Evolutionary conservation across 1,139 yeast species (phyloP).

Genomic region (Blastobotrys petasosporus): DNA sequence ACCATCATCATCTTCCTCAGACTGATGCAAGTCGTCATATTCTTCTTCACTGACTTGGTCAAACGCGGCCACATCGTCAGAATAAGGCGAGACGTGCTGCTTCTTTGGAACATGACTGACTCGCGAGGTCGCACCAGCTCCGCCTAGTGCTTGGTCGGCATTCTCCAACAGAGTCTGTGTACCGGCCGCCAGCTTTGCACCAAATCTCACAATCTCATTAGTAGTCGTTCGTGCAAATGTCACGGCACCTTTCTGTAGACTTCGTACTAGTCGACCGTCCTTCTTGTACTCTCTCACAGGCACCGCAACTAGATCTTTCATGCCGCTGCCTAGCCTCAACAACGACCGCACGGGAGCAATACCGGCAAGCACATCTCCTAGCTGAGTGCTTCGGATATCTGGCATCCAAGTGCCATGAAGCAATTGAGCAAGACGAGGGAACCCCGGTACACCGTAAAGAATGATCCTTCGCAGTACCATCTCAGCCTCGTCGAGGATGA

Average conservation of each 20-base stretch:
- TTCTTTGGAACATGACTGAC: constrained; percentile 21
- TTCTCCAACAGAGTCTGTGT: constrained; percentile 77
- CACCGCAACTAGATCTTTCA: constrained; percentile 63
- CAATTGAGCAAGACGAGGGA: constrained; percentile 48
- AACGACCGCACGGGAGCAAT: constrained; percentile 75
- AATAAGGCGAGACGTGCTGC: constrained; percentile 22
- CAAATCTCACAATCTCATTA: constrained; percentile 72
- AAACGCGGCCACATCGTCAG: constrained; percentile 23
- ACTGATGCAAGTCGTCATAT: constrained; percentile 14
- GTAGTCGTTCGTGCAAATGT: constrained; percentile 78
- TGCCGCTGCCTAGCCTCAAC: constrained; percentile 71
- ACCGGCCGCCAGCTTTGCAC: constrained; percentile 83
- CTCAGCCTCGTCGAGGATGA: constrained; percentile 79
- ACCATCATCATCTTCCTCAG: constrained; percentile 25
- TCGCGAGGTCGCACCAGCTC: constrained; percentile 48
- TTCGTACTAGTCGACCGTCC: constrained; percentile 63
- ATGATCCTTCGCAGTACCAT: constrained; percentile 56
- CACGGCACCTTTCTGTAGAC: constrained; percentile 70
- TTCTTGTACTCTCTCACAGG: constrained; percentile 70
- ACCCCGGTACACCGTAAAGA: constrained; percentile 73
- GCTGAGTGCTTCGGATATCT: constrained; percentile 70
- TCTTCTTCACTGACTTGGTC: constrained; percentile 31
- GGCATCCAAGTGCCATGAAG: constrained; percentile 79
- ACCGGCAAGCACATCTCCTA: constrained; percentile 76
- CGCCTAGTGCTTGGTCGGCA: constrained; percentile 72